Percentiles rank a stretch among this genome's conserved stretches.
These are phyloP conservation scores for Sodiomyces alkalinus DNA, from an alignment of 2,329 filamentous ascomycete genomes.

Conservation along the genomic window DNA sequence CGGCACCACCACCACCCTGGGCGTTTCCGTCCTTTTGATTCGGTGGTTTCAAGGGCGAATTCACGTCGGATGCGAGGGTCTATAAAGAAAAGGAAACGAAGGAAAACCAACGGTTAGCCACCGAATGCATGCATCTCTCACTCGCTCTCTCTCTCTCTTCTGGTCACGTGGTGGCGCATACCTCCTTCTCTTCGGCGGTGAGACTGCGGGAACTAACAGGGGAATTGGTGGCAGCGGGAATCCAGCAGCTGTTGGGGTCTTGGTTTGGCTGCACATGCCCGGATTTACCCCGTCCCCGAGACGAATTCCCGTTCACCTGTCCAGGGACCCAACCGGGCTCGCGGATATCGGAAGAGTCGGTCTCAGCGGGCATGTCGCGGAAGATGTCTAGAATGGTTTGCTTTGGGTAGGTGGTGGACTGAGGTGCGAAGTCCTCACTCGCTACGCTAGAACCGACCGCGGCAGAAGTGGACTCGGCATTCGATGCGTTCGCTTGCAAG, in stretches of 20 bases:
- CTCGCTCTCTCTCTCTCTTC: not conserved
- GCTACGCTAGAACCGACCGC: conserved; percentile 21
- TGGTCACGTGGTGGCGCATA: too few relatives aligned
- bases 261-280: conserved; percentile 58
- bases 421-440: conserved; percentile 13
- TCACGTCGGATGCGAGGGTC: conserved; percentile 76
- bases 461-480: conserved; percentile 14
- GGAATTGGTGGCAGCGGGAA: conserved; percentile 50
- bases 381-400: conserved; percentile 68
- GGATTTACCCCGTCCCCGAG: conserved; percentile 62
- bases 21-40: conserved; percentile 49
- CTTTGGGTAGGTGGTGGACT: conserved; percentile 54
- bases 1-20: conserved; percentile 35
- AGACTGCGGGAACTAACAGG: conserved; percentile 63
- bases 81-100: conserved; percentile 19
- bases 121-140: not conserved
- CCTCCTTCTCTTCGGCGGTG: conserved; percentile 45
- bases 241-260: conserved; percentile 90
- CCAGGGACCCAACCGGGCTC: conserved; percentile 68
- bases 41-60: conserved; percentile 81
- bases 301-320: conserved; percentile 45
- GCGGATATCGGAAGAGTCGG: conserved; percentile 49
- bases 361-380: conserved; percentile 25
- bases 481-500: conserved; percentile 11
- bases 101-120: not conserved